Evolutionary conservation across 148 eudicot genomes (phyloP), one percentile per base, ranked within the genome.

Genomic region (Polygonum aviculare): DNA sequence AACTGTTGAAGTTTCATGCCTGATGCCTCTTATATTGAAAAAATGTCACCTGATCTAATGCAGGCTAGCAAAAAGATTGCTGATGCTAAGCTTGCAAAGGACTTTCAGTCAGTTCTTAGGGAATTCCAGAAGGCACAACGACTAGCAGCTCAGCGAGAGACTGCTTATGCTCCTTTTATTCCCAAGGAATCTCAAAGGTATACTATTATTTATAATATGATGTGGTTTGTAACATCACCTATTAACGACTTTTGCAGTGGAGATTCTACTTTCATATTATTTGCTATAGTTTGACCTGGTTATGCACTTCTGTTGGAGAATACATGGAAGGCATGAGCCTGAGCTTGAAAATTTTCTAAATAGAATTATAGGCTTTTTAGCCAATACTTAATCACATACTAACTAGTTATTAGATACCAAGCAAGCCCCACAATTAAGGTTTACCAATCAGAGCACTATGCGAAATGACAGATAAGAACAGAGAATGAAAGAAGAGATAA

Each of bases 71-170:
- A 87, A 84, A 87, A 85, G 76, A 80, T 85, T 39, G 78, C 86
- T 5, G 87, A 87, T 81, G 86, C 86, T 76, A 85, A 85, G 74
- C 88, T 87, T 54, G 83, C 90, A 63, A 87, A 82, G 77, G 90
- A 87, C 73, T 87, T 81, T 65, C 85, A 85, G 79, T 54, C 83
- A 52, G 88, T 87, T 73, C 84, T 87, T 6, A 83, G 81, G 79
- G 90, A 87, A 50, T 87, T 85, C 74, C 82, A 87, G 76, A 87
- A 83, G 83, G 90, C 86, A 41, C 90, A 87, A 77, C 84, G 76
- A 63, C 83, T 85, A 74, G 88, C 88, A 76, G 86, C 88, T 72
- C 83, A 87, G 77, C 83, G 82, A 84, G 86, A 85, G 78, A 79
- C 78, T 22, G 79, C 86, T 31, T 85, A 79, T 79, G 77, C 86